Conservation (phyloP, 2,329 filamentous ascomycete species). For the Stemphylium vesicarium region DNA sequence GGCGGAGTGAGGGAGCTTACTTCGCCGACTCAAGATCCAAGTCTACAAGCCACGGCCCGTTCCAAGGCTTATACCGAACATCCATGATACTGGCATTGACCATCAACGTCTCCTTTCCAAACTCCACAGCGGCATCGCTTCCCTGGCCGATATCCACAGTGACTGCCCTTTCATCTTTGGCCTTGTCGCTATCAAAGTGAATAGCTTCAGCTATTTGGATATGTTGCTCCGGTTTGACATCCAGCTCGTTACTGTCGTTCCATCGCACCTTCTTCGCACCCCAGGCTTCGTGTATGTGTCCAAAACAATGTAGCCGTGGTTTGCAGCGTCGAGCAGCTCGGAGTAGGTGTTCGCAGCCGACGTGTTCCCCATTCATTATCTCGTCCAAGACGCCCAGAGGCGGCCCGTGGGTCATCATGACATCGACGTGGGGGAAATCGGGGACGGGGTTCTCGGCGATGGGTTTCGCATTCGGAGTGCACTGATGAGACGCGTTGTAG, state of each 20-base stretch:
- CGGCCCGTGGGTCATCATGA: conserved; percentile 68
- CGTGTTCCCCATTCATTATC: conserved; percentile 42
- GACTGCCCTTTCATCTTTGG: conserved; percentile 30
- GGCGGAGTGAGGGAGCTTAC: not conserved
- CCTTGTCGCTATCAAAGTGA: conserved; percentile 24
- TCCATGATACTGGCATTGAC: conserved; percentile 66
- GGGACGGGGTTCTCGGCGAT: conserved; percentile 53
- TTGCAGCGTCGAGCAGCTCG: conserved; percentile 57
- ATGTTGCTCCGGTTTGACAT: conserved; percentile 25
- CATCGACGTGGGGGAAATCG: conserved; percentile 56
- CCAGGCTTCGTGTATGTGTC: conserved; percentile 65
- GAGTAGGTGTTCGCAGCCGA: conserved; percentile 63
- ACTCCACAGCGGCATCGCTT: conserved; percentile 40
- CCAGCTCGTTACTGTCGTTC: conserved; percentile 35
- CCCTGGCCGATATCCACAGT: conserved; percentile 43
- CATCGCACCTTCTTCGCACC: conserved; percentile 49
- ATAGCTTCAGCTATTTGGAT: conserved; percentile 23
- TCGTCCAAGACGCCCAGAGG: conserved; percentile 59
- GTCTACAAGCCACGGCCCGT: conserved; percentile 64
- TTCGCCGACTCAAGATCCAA: conserved; percentile 50
- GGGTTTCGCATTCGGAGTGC: conserved; percentile 28
- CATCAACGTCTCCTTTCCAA: conserved; percentile 62
- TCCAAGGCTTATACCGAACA: conserved; percentile 54
- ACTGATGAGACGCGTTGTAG: conserved; percentile 53
- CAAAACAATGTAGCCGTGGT: conserved; percentile 66